Percentiles rank a stretch among this genome's conserved stretches.
These are phyloP conservation scores for Pichia sp. DNA, from an alignment of 1,139 yeast species.

Conservation along the genomic window DNA sequence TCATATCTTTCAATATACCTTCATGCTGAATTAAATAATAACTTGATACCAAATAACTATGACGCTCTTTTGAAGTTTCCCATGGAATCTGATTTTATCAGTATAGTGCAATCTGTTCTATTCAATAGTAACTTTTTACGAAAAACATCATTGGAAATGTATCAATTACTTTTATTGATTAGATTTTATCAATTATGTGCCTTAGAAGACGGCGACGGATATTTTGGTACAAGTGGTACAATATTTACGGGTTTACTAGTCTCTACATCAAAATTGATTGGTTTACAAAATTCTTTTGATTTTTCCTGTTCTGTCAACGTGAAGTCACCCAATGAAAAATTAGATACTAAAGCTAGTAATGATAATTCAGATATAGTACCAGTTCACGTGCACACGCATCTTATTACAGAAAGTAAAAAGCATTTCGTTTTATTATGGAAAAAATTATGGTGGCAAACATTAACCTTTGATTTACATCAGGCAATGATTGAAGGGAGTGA, in stretches of 20 bases:
- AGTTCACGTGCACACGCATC: slow-evolving; percentile 4
- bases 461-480: slow-evolving; percentile 36
- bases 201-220: slow-evolving; percentile 48
- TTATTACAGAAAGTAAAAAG: slow-evolving; percentile 7
- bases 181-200: slow-evolving; percentile 38
- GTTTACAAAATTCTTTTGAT: slow-evolving; percentile 38
- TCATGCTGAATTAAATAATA: slow-evolving; percentile 15
- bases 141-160: slow-evolving; percentile 28
- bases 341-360: too few species aligned
- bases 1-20: slow-evolving; percentile 33
- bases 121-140: slow-evolving; percentile 31
- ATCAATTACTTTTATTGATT: slow-evolving; percentile 37
- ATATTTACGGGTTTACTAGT: slow-evolving; percentile 35
- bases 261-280: slow-evolving; percentile 41
- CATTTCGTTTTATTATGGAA: slow-evolving; percentile 24
- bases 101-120: slow-evolving; percentile 30
- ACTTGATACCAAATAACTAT: neutral
- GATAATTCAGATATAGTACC: neutral
- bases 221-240: slow-evolving; percentile 29
- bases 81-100: slow-evolving; percentile 31
- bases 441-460: slow-evolving; percentile 26
- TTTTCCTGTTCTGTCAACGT: slow-evolving; percentile 18
- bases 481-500: slow-evolving; percentile 38
- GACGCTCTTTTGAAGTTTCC: slow-evolving; percentile 23
- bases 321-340: too few species aligned